Evolutionary conservation across 129 eudicot species (phyloP), one percentile per base, ranked within the genome.

Genomic region (Chrysanthemum seticuspe): DNA sequence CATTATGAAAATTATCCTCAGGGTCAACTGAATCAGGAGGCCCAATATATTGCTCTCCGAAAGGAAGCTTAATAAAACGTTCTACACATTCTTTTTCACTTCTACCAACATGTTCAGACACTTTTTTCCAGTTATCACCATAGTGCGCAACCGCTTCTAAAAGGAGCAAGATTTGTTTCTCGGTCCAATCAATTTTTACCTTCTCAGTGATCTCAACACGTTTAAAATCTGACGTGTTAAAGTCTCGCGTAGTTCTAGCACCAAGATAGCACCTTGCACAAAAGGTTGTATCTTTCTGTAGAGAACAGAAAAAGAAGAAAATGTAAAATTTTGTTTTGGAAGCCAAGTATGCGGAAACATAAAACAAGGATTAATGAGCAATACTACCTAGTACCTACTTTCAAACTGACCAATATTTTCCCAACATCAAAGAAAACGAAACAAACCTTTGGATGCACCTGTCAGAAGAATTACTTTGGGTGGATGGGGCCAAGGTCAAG

Each of bases 81-180:
- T 90, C 86, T 13, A 91, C 87, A 74, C 99, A 95, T 62, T 95
- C 99, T 76, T 74, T 95, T 29, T 74, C 91, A 47, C 70, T 95
- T 88, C 89, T 84, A 62, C 99, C 99, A 75, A 79, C 97, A 85
- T 85, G 88, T 61, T 84, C 94, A 6, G 96, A 87, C 25, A 90
- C 94, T 74, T 82, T 89, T 83, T 88, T 95, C 99, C 99, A 90
- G 72, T 95, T 89, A 80, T 95, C 99, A 75, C 96, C 89, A 73
- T 76, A 90, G 77, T 90, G 97, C 96, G 88, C 88, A 62, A 90
- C 58, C 14, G 94, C 97, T 83, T 95, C 99, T 61, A 95, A 77
- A 81, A 95, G 99, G 53, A 83, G 97, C 87, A 95, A 70, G 34
- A 87, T 95, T 75, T 95, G 97, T 79, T 90, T 95, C 55, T 95